These are phyloP conservation scores for Cymbidium sinense DNA, from an alignment of 106 monocot genomes.

Conservation along the genomic window DNA sequence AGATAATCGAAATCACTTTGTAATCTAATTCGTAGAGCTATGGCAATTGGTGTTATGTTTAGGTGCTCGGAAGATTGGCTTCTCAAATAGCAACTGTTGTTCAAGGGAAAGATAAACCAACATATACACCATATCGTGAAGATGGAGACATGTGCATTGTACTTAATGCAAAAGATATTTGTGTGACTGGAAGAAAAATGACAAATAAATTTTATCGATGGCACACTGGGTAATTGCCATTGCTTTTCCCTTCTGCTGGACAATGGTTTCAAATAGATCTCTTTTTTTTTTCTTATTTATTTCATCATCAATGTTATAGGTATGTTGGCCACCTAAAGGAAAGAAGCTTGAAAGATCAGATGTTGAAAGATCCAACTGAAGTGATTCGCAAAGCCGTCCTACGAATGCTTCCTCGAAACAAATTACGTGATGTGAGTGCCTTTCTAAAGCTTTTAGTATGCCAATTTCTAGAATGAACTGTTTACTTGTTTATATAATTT, in stretches of 20 bases:
- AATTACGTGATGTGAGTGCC: conserved; percentile 81
- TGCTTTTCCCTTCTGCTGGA: neutral
- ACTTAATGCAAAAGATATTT: conserved; percentile 87
- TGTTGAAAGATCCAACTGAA: conserved; percentile 87
- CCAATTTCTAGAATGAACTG: neutral
- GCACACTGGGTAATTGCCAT: conserved; percentile 76
- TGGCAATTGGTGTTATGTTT: neutral
- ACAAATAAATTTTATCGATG: conserved; percentile 86
- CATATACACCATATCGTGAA: conserved; percentile 79
- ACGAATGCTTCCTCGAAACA: conserved; percentile 94
- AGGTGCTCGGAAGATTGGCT: conserved; percentile 92
- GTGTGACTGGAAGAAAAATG: conserved; percentile 84
- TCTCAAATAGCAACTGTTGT: conserved; percentile 85
- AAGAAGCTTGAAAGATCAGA: conserved; percentile 85
- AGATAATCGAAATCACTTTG: neutral
- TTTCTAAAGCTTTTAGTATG: neutral
- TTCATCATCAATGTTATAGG: conserved; percentile 19
- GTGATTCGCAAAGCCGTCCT: conserved; percentile 95
- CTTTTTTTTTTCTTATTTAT: neutral
- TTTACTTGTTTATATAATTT: neutral
- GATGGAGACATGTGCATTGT: conserved; percentile 97
- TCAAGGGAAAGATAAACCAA: conserved; percentile 98
- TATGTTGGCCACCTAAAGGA: conserved; percentile 84
- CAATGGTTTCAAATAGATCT: neutral
- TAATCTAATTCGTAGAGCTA: neutral